Percentiles rank a stretch among this genome's conserved stretches.
Evolutionary conservation across 176 grass and related monocot species (phyloP).

Genomic region (Juncus effusus): DNA sequence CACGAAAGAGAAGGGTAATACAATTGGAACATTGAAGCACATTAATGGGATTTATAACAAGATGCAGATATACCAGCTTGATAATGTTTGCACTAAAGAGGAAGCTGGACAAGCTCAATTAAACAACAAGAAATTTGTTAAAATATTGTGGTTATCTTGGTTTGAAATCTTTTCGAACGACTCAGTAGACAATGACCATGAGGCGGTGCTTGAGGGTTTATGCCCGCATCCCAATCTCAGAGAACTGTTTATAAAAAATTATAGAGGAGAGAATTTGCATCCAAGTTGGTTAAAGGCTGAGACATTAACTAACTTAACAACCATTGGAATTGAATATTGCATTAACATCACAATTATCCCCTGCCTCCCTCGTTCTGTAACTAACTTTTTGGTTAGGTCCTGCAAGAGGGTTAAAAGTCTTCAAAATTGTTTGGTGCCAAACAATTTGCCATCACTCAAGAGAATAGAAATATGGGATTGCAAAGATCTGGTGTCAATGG

Average conservation of each 20-base stretch:
- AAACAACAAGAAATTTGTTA: background rate
- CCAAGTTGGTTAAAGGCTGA: too few relatives aligned
- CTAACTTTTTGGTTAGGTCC: background rate
- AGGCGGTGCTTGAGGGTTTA: too few relatives aligned
- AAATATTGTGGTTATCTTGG: conserved; percentile 3
- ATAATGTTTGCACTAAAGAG: background rate
- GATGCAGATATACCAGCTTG: background rate
- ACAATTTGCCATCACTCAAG: background rate
- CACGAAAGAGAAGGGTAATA: background rate
- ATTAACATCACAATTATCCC: background rate
- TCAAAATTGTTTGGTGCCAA: background rate
- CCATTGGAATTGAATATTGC: too few relatives aligned
- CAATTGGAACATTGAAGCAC: conserved; percentile 7
- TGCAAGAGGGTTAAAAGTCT: background rate
- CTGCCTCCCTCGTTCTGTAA: background rate
- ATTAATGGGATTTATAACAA: background rate
- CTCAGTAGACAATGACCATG: too few relatives aligned
- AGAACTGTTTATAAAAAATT: too few relatives aligned
- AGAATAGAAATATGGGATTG: too few relatives aligned
- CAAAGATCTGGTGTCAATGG: too few relatives aligned
- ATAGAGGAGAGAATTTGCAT: too few relatives aligned
- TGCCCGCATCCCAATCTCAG: too few relatives aligned
- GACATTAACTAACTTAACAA: too few relatives aligned
- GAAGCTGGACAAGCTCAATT: conserved; percentile 1
- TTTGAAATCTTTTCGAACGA: too few relatives aligned